Conservation (phyloP, 1,284 basidiomycete genomes). For the Leccinum proliferum region DNA sequence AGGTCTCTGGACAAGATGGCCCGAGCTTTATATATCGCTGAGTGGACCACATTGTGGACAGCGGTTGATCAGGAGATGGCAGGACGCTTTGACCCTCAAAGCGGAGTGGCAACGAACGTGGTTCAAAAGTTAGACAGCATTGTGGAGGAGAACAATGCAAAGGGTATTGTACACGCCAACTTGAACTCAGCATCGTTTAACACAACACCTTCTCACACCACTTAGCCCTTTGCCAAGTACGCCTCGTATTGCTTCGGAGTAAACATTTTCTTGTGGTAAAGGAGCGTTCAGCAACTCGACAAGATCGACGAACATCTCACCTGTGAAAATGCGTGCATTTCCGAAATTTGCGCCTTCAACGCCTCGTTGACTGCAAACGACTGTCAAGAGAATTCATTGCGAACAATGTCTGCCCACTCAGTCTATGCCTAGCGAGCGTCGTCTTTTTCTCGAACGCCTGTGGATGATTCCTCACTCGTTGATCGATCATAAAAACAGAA, state of each 20-base stretch:
- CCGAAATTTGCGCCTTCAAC: constrained; percentile 65
- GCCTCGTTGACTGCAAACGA: constrained; percentile 59
- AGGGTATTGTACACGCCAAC: neutral
- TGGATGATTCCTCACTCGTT: constrained; percentile 1
- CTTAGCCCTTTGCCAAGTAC: constrained; percentile 38
- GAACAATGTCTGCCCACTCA: constrained; percentile 40
- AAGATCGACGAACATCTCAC: constrained; percentile 32
- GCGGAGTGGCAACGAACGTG: neutral
- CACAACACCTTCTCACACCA: neutral
- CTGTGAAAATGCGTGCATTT: constrained; percentile 84
- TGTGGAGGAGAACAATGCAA: constrained; percentile 11
- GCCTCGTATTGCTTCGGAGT: constrained; percentile 67
- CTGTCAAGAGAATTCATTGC: neutral
- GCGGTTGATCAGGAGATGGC: neutral
- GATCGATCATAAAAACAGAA: neutral
- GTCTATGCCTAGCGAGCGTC: constrained; percentile 65
- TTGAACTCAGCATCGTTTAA: neutral
- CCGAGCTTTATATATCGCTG: constrained; percentile 12
- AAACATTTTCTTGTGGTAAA: constrained; percentile 56
- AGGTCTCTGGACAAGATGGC: neutral
- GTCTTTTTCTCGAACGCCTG: constrained; percentile 71
- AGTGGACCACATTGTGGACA: constrained; percentile 9
- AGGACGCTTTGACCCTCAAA: constrained; percentile 10
- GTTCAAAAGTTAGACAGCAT: constrained; percentile 7
- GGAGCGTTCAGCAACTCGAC: constrained; percentile 1